Evolutionary conservation across 2,329 filamentous ascomycete genomes (phyloP), one percentile per base, ranked within the genome.

Genomic region (Aureobasidium melanogenum): DNA sequence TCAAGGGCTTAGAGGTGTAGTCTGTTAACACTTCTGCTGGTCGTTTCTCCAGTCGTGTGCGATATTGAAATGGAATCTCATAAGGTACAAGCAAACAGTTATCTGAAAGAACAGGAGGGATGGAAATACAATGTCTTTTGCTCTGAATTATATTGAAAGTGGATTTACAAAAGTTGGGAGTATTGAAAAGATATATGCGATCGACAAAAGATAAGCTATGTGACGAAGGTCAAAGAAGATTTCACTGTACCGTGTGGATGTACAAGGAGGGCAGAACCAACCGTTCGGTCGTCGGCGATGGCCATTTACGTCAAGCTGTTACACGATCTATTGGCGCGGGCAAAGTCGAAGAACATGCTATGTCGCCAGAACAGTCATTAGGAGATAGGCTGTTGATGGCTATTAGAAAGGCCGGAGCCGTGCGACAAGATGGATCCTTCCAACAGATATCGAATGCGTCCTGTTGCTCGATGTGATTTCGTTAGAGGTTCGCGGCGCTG

Each of bases 1-100:
- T 15, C 9, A 17, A 19, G 28, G 19, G 24, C 41, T 6, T 9
- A 24, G 24, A 47, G 28, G 28, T n/a, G 26, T 22, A 26, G 32
- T 15, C 46, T 14, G 26, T 19, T 19, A 56, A 52, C 19, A 60
- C 34, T 60, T 36, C 5, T 60, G 57, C 39, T 55, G 54, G 3
- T 57, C 48, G 14, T 15, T 43, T 64, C 68, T 66, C 68, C 68
- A 70, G 52, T 70, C 67, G 60, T 67, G 66, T n/a, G 67, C 65
- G 19, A 54, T 58, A 38, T 67, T 69, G 54, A 52, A 51, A 12
- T 44, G 24, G 51, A 63, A 69, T 50, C 66, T 57, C 67, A 68
- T 68, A 48, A 24, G 52, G 26, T 43, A 43, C n/a, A 43, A 34
- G 26, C 17, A 9, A n/a, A 56, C 10, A 24, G 28, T 32, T 15